Evolutionary conservation across 1,139 yeast genomes (phyloP).

Genomic region (Nakaseomyces nivariensis): DNA sequence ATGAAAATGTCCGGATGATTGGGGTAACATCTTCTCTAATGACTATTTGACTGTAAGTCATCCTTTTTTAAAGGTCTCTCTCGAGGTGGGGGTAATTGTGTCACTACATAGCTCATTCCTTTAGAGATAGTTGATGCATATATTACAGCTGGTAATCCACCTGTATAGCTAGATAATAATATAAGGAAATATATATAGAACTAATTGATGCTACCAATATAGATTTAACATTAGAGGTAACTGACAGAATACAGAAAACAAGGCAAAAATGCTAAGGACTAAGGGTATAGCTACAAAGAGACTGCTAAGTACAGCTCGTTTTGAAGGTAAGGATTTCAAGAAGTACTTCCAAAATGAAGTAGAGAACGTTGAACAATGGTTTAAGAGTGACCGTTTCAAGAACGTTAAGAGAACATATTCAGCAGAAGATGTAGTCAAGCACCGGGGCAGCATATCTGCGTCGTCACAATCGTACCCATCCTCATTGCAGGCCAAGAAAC

Average conservation of each 20-base stretch:
- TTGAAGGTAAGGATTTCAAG: constrained; percentile 1
- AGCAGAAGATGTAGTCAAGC: constrained; percentile 43
- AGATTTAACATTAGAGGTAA: too few species aligned
- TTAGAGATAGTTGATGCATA: too few species aligned
- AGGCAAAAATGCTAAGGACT: neutral
- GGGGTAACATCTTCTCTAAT: neutral
- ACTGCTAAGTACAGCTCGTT: neutral
- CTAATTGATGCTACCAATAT: too few species aligned
- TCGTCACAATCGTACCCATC: constrained; percentile 35
- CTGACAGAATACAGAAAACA: too few species aligned
- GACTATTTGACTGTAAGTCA: too few species aligned
- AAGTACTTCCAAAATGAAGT: constrained; percentile 14
- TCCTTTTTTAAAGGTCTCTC: too few species aligned
- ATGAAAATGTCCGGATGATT: neutral
- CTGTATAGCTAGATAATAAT: neutral
- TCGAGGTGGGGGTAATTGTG: too few species aligned
- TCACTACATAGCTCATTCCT: too few species aligned
- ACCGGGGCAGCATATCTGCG: constrained; percentile 41
- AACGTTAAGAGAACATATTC: constrained; percentile 44
- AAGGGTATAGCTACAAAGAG: neutral
- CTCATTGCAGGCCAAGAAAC: constrained; percentile 44
- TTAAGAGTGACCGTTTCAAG: constrained; percentile 41
- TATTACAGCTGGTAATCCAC: too few species aligned
- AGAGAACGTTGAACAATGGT: constrained; percentile 40
- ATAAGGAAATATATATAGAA: neutral